Base-by-base conservation (phyloP, 2,329 filamentous ascomycete genomes). In the Penicillium palitans region DNA sequence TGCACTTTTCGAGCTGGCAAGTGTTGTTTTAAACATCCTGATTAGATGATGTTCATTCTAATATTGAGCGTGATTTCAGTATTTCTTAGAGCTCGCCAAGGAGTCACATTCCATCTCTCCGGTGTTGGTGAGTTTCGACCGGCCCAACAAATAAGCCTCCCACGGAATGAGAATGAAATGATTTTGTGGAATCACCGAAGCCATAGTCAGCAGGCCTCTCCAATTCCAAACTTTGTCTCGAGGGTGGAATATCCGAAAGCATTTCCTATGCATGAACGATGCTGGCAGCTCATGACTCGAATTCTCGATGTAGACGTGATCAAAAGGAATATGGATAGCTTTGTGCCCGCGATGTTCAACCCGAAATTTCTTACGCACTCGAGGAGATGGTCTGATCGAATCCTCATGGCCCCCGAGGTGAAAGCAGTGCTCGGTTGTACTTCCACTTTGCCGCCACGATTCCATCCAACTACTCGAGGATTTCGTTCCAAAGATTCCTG, bases 271-370 rank as follows among this genome's bases (percentile, higher is more conserved):
- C 48, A 51, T 3, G 47, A 51, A 21, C 9, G 35, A 41, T 41
- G 48, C 35, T 51, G 48, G 48, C 35, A 40, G 9, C 48, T 51
- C 48, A 31, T 41, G 35, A 31, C 35, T 17, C 48, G 8, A 41
- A 31, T 51, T 17, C 35, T 51, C 24, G 48, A 51, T 15, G 1
- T 2, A 6, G 35, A 29, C 4, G 10, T 51, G 35, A 39, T 51
- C 24, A 51, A 31, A 21, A n/a, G 21, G 10, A 41, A 51, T 25
- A 21, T 41, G 24, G 24, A 19, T 4, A 21, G 15, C 9, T 51
- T 51, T 12, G 4, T 31, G 5, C 24, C 12, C 2, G 37, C 35
- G 17, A 41, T 51, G 35, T 51, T 19, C 12, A 7, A 41, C 2
- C 12, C 24, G 15, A 5, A 19, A 6, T 2, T 13, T 13, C 1